phyloP scores from a whole-genome alignment of 2,329 filamentous ascomycete species.

The Fusarium agapanthi region DNA sequence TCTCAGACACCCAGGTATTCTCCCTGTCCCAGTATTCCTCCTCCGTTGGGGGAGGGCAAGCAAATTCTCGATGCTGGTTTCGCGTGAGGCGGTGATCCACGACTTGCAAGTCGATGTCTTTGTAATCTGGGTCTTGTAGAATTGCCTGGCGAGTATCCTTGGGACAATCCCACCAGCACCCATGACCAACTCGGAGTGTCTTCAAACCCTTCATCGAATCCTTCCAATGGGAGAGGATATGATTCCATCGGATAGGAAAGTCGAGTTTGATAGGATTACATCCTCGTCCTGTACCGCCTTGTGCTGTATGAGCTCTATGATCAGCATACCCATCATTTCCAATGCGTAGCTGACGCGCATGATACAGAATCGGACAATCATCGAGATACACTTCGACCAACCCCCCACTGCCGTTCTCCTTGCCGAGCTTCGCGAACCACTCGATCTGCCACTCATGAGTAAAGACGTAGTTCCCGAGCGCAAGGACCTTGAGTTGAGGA shows the following conservation, averaged over 20 bases:
- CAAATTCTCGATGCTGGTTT: neutral
- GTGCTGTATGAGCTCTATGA: neutral
- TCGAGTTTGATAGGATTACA: neutral
- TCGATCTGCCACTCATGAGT: constrained; percentile 56
- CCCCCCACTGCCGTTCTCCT: constrained; percentile 4
- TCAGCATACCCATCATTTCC: constrained; percentile 5
- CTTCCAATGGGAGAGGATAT: constrained; percentile 8
- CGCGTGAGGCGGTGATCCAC: neutral
- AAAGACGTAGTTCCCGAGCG: constrained; percentile 53
- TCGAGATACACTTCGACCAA: constrained; percentile 54
- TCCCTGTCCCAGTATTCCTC: rapidly evolving
- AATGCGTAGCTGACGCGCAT: neutral
- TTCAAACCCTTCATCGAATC: constrained; percentile 11
- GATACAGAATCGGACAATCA: constrained; percentile 50
- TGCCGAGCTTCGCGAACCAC: constrained; percentile 53
- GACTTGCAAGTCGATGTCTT: neutral
- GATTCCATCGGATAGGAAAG: constrained; percentile 17
- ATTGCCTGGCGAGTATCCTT: neutral
- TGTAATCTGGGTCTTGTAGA: neutral
- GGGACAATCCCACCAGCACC: neutral
- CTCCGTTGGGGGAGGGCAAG: neutral
- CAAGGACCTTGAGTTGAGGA: constrained; percentile 50
- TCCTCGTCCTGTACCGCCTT: rapidly evolving
- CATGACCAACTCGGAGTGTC: constrained; percentile 3
- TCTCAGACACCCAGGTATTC: neutral